These are phyloP conservation scores for Coemansia javaensis DNA, from an alignment of 192 early-diverging fungal genomes.

Conservation along the genomic window DNA sequence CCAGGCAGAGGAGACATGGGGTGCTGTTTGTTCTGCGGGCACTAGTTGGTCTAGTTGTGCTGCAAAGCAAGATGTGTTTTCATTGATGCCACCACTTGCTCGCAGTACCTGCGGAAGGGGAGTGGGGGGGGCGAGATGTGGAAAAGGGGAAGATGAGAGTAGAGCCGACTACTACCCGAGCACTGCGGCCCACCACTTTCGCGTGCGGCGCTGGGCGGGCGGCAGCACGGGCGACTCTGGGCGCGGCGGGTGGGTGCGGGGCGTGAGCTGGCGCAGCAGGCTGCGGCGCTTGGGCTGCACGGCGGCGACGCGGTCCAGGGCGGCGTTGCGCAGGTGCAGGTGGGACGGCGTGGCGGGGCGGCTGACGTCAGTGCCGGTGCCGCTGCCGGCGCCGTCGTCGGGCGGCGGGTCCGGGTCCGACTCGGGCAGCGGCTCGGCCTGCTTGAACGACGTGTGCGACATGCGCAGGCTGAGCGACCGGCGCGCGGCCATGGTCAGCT, in stretches of 20 bases:
- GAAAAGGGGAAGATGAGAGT: neutral
- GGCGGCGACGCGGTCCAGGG: constrained; percentile 5
- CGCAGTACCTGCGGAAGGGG: too few relatives aligned
- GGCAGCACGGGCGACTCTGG: neutral
- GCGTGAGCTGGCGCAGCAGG: constrained; percentile 31
- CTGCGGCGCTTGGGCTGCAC: constrained; percentile 29
- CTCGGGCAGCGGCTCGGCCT: constrained; percentile 42
- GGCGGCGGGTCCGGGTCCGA: constrained; percentile 16
- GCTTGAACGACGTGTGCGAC: constrained; percentile 31
- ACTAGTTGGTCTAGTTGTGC: too few relatives aligned
- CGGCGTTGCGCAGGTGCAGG: neutral
- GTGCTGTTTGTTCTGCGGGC: too few relatives aligned
- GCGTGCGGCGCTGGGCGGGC: constrained; percentile 3
- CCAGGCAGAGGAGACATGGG: too few relatives aligned
- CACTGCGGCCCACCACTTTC: constrained; percentile 42
- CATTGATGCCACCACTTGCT: too few relatives aligned
- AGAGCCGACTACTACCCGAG: constrained; percentile 8
- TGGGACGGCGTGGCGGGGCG: neutral
- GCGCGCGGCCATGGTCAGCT: constrained; percentile 32
- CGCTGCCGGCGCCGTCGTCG: neutral
- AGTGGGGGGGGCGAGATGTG: too few relatives aligned
- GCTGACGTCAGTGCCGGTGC: neutral
- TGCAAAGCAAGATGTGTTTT: too few relatives aligned
- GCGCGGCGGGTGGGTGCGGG: constrained; percentile 1
- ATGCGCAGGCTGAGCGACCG: constrained; percentile 41